A percentile compares a stretch with the other conserved stretches of the same genome.
Evolutionary conservation across 495 filamentous ascomycete species (phyloP).

Genomic region (Hypoxylon fragiforme): DNA sequence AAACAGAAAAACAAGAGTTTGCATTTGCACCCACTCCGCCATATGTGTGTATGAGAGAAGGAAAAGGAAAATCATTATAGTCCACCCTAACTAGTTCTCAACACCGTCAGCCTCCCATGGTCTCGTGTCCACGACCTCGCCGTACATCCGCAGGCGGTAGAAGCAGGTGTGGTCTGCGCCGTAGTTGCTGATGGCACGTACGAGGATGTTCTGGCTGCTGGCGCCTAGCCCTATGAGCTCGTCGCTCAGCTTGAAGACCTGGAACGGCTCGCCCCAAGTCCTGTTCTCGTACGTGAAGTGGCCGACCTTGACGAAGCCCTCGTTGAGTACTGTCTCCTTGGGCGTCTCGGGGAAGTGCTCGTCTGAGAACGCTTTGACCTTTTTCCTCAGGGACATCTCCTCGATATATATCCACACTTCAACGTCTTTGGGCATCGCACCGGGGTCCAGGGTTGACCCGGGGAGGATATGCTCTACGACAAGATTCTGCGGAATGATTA

Average conservation of each 20-base stretch:
- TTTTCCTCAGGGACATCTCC: constrained; percentile 35
- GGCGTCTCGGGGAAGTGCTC: constrained; percentile 32
- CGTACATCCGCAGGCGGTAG: constrained; percentile 61
- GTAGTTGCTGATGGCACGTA: constrained; percentile 58
- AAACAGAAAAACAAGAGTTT: too few species aligned
- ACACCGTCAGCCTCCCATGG: too few species aligned
- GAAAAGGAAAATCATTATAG: too few species aligned
- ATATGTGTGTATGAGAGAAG: too few species aligned
- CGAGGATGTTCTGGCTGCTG: constrained; percentile 46
- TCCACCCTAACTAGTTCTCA: too few species aligned
- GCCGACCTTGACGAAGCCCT: constrained; percentile 55
- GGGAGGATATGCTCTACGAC: constrained; percentile 66
- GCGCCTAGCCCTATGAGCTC: constrained; percentile 42
- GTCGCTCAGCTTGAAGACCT: constrained; percentile 52
- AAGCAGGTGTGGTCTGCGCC: constrained; percentile 63
- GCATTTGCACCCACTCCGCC: too few species aligned
- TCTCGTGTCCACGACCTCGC: constrained; percentile 39
- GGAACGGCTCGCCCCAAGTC: constrained; percentile 47
- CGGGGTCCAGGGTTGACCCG: constrained; percentile 55
- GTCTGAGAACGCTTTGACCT: constrained; percentile 37
- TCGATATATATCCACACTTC: constrained; percentile 61
- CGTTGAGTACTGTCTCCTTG: constrained; percentile 22
- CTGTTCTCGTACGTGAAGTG: constrained; percentile 55
- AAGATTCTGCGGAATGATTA: constrained; percentile 58
- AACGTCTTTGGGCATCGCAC: constrained; percentile 59